A percentile compares a stretch with the other conserved stretches of the same genome.
phyloP scores from a whole-genome alignment of 1,284 basidiomycete genomes.

The Rhodotorula sp. region DNA sequence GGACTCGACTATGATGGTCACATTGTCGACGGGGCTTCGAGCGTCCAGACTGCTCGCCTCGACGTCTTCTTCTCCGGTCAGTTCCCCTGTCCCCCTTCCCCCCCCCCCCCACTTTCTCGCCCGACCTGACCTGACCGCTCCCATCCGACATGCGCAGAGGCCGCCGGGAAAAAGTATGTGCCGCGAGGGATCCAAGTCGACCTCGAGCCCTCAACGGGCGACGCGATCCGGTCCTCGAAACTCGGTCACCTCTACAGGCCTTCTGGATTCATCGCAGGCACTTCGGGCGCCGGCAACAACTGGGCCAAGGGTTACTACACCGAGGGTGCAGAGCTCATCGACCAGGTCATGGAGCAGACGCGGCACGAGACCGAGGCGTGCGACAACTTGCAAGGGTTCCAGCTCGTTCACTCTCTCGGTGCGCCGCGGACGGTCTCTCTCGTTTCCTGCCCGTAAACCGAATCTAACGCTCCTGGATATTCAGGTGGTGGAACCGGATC shows the following conservation, averaged over 20 bases:
- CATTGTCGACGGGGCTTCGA: conserved; percentile 7
- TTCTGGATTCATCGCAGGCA: conserved; percentile 63
- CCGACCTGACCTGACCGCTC: not conserved
- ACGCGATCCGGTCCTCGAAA: conserved; percentile 52
- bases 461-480: not conserved
- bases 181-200: conserved; percentile 90
- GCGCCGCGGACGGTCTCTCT: not conserved
- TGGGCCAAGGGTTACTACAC: conserved; percentile 78
- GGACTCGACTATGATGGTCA: conserved; percentile 47
- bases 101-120: not conserved
- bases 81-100: not conserved
- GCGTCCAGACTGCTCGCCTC: conserved; percentile 27
- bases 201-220: conserved; percentile 84
- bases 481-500: conserved; percentile 76
- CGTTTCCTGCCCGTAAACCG: too few relatives aligned
- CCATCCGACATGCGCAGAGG: conserved; percentile 41
- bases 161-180: conserved; percentile 68
- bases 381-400: conserved; percentile 90
- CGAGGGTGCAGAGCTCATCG: conserved; percentile 80
- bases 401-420: conserved; percentile 86
- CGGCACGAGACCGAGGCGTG: conserved; percentile 62
- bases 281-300: conserved; percentile 79
- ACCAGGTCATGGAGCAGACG: conserved; percentile 62
- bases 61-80: conserved; percentile 34
- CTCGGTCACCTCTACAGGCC: conserved; percentile 67